These are phyloP conservation scores for Salix caprea DNA, from an alignment of 345 rosid genomes.

Conservation along the genomic window DNA sequence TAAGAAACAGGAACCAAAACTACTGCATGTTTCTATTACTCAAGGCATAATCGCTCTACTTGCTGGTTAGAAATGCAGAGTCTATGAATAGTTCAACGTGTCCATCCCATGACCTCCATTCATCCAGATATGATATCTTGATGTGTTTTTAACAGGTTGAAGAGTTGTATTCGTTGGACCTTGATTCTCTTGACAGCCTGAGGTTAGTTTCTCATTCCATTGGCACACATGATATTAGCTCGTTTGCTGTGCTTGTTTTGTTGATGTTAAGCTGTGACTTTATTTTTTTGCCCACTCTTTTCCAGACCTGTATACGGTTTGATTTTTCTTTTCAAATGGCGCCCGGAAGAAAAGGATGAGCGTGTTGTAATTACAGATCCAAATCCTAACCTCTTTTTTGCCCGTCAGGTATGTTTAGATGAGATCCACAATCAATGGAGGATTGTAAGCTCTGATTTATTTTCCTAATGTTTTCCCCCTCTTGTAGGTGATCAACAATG, in stretches of 20 bases:
- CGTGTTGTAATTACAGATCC: conserved; percentile 80
- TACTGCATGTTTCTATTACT: not conserved
- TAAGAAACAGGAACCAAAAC: not conserved
- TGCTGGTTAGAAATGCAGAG: not conserved
- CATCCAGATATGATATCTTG: not conserved
- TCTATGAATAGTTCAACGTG: not conserved
- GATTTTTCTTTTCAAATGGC: conserved; percentile 98
- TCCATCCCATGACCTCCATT: not conserved
- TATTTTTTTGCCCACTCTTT: not conserved
- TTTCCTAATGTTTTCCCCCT: not conserved
- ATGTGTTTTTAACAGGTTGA: conserved; percentile 63
- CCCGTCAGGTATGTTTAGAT: conserved; percentile 67
- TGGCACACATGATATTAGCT: not conserved
- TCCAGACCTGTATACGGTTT: conserved; percentile 88
- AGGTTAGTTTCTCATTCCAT: conserved; percentile 41
- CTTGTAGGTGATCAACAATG: conserved; percentile 84
- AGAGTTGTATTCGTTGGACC: conserved; percentile 87
- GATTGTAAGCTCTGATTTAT: not conserved
- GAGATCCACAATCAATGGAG: not conserved
- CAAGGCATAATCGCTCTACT: not conserved
- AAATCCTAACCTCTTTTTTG: conserved; percentile 73
- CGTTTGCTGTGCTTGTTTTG: too few species aligned
- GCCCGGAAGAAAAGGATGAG: conserved; percentile 85
- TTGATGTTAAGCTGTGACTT: not conserved
- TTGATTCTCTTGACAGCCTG: conserved; percentile 77